phyloP scores from a whole-genome alignment of 345 rosid species.

The Microcos paniculata region DNA sequence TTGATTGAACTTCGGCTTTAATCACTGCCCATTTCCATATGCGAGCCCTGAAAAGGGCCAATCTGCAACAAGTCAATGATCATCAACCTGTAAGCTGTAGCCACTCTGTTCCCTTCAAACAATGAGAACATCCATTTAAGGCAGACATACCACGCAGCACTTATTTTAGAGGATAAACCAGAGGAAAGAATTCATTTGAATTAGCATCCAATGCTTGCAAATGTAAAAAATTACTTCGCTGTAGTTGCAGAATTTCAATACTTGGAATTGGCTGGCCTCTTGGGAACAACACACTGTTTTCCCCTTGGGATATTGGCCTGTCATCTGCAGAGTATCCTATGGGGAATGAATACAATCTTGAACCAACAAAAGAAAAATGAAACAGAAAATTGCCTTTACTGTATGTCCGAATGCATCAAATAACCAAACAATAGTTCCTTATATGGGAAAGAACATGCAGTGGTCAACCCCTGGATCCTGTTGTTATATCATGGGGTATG shows the following conservation, averaged over 20 bases:
- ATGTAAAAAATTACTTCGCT: no score
- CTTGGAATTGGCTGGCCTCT: constrained; percentile 74
- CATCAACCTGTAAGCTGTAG: constrained; percentile 16
- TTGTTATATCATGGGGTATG: background rate
- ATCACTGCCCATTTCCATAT: constrained; percentile 49
- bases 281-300: constrained; percentile 49
- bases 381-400: background rate
- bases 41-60: constrained; percentile 48
- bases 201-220: no score
- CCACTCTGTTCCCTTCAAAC: background rate
- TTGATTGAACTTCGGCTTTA: constrained; percentile 60
- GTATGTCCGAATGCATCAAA: background rate
- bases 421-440: background rate
- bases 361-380: constrained; percentile 49
- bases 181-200: constrained; percentile 28
- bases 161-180: constrained; percentile 39
- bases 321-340: constrained; percentile 58
- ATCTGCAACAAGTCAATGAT: constrained; percentile 11
- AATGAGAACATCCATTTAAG: background rate
- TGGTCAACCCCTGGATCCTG: background rate
- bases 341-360: constrained; percentile 74
- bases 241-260: no score
- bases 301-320: constrained; percentile 43
- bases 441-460: background rate
- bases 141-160: constrained; percentile 47